A percentile compares a stretch with the other conserved stretches of the same genome.
These are phyloP conservation scores for Flaveria ramosissima DNA, from an alignment of 129 eudicot genomes.

Conservation along the genomic window DNA sequence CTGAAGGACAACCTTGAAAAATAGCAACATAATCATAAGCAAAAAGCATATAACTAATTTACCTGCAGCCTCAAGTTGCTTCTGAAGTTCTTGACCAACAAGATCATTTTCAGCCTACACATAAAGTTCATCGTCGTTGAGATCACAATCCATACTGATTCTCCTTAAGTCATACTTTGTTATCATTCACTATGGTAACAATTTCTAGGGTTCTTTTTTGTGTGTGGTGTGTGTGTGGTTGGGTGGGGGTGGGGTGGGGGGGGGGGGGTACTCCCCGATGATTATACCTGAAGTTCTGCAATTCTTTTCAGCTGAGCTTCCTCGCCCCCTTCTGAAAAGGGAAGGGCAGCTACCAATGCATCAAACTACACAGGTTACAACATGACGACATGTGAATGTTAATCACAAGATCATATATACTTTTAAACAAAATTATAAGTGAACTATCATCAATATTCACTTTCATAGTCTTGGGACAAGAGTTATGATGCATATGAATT, in stretches of 20 bases:
- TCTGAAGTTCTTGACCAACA: slow-evolving; percentile 89
- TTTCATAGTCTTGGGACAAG: not conserved
- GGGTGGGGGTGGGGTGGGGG: not conserved
- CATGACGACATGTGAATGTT: not conserved
- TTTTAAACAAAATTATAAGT: not conserved
- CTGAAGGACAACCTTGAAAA: not conserved
- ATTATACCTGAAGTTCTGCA: slow-evolving; percentile 75
- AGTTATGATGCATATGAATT: not conserved
- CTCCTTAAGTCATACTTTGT: not conserved
- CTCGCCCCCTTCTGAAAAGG: slow-evolving; percentile 74
- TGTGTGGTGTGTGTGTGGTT: no score
- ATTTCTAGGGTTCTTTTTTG: not conserved
- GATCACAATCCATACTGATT: slow-evolving; percentile 3
- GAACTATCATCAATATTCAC: slow-evolving; percentile 1
- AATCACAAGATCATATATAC: not conserved
- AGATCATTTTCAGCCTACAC: slow-evolving; percentile 86
- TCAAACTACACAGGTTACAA: slow-evolving; percentile 54
- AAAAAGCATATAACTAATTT: slow-evolving; percentile 18
- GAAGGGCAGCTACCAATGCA: slow-evolving; percentile 75
- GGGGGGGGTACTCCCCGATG: not conserved
- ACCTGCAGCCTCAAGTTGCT: slow-evolving; percentile 98
- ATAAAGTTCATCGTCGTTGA: slow-evolving; percentile 7
- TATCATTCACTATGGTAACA: not conserved
- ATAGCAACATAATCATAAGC: not conserved
- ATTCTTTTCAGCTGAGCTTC: slow-evolving; percentile 86